These are phyloP conservation scores for Phlebiopsis gigantea DNA, from an alignment of 768 basidiomycete genomes.

Conservation along the genomic window DNA sequence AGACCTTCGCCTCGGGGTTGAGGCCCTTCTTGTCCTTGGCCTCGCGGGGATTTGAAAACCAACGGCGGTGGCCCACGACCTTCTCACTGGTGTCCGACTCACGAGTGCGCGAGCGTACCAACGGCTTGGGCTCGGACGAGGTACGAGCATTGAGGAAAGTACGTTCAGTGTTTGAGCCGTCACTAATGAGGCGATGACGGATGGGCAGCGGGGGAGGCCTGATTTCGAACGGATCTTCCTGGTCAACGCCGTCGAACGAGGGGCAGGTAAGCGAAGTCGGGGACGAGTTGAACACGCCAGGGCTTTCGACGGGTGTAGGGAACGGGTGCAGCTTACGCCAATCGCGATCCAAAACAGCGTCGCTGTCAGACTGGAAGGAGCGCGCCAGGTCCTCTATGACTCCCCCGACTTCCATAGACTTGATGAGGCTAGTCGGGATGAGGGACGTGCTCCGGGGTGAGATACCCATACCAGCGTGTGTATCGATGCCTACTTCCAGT, in stretches of 20 bases:
- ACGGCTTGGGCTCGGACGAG: slow-evolving; percentile 17
- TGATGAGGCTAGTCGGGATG: slow-evolving; percentile 52
- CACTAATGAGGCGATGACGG: slow-evolving; percentile 24
- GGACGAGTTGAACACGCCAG: slow-evolving; percentile 31
- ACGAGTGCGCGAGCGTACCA: slow-evolving; percentile 14
- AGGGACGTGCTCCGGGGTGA: slow-evolving; percentile 43
- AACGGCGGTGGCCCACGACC: slow-evolving; percentile 36
- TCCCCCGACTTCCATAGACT: slow-evolving; percentile 39
- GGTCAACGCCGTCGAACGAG: slow-evolving; percentile 26
- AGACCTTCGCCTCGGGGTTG: slow-evolving; percentile 85
- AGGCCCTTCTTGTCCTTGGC: slow-evolving; percentile 59
- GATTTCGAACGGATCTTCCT: slow-evolving; percentile 46
- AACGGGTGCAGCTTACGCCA: slow-evolving; percentile 36
- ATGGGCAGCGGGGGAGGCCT: slow-evolving; percentile 27
- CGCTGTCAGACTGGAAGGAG: slow-evolving; percentile 49
- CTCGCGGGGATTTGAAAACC: slow-evolving; percentile 40
- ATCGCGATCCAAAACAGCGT: slow-evolving; percentile 46
- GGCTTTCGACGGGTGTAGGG: slow-evolving; percentile 20
- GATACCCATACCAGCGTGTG: slow-evolving; percentile 25
- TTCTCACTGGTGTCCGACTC: slow-evolving; percentile 22
- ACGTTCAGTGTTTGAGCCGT: slow-evolving; percentile 21
- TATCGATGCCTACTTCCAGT: slow-evolving; percentile 15
- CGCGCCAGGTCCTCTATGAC: slow-evolving; percentile 30
- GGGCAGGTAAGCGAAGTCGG: slow-evolving; percentile 33
- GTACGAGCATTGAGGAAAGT: slow-evolving; percentile 16